Base-by-base conservation (phyloP, 1,284 basidiomycete genomes). In the Cryptococcus sp. region DNA sequence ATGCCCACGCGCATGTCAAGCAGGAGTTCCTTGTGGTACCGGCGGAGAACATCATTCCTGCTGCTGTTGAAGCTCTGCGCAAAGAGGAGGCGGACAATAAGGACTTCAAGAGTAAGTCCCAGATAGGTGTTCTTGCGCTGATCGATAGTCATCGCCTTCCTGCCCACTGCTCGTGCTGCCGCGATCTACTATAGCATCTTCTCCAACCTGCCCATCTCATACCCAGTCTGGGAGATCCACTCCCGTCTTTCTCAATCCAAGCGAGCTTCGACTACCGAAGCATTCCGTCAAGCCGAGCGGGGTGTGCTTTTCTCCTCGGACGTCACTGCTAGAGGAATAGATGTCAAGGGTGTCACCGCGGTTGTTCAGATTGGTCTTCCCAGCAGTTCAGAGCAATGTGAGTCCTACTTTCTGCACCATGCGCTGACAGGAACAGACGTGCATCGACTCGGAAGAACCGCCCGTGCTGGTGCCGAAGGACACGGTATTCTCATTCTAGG, bases 141-240 rank as follows among this genome's bases (percentile, higher is more conserved):
- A 70, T 62, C 15, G 20, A 59, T 5, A 71, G 70, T 81, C 5
- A 87, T 87, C 73, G 81, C 83, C 7, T 88, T 89, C 80, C 82
- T 86, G 53, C 85, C 87, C n/a, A 89, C 87, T 11, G 87, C 87
- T 1, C 82, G 86, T 52, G 83, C 85, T 2, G 85, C 86, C 0
- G 81, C 80, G 20, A 78, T 87, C 48, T 81, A 81, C n/a, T 78
- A 80, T n/a, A 81, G 82, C 27, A 71, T 85, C 50, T 81, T 86
- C 60, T 63, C 54, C 11, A 44, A 54, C 15, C 56, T 69, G 20
- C 50, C 57, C 22, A 59, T 78, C 52, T 35, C 57, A 39, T 69
- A 60, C 47, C 66, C 70, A 15, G 65, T 67, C 15, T 72, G 72
- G 66, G 69, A 78, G 53, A 60, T 78, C 80, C 51, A 81, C 63